Evolutionary conservation across 768 basidiomycete species (phyloP).

Genomic region (Trametes maxima): DNA sequence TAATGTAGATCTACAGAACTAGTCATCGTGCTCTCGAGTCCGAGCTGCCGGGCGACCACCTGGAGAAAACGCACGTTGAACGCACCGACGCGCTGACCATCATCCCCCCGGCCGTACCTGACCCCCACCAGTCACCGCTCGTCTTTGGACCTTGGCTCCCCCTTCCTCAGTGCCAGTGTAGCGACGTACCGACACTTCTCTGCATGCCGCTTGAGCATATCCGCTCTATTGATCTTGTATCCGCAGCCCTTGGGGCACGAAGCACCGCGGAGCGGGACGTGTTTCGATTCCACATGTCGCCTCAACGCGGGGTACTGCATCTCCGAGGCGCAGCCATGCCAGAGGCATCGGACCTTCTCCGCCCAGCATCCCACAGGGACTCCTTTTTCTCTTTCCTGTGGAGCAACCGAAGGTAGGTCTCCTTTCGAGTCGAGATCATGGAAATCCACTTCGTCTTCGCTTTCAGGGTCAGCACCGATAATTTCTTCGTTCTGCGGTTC

Average conservation of each 20-base stretch:
- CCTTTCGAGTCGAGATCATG: not conserved
- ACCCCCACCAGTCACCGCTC: no score
- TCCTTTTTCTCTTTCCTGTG: not conserved
- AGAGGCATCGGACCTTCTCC: constrained; percentile 5
- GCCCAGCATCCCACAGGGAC: not conserved
- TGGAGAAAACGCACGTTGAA: no score
- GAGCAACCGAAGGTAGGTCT: not conserved
- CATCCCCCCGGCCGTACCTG: no score
- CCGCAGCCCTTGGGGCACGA: constrained; percentile 11
- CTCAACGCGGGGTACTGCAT: constrained; percentile 9
- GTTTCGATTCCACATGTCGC: constrained; percentile 15
- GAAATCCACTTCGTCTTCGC: not conserved
- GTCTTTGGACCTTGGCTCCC: not conserved
- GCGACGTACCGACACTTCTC: not conserved
- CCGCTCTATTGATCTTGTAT: not conserved
- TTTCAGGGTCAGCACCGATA: not conserved
- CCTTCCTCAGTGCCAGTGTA: not conserved
- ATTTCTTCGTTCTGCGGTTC: not conserved
- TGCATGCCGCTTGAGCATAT: constrained; percentile 7
- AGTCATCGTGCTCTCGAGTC: no score
- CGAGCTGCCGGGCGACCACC: no score
- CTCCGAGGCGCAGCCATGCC: constrained; percentile 2
- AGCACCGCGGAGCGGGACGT: not conserved
- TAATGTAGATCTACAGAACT: no score
- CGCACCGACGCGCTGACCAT: no score